Evolutionary conservation across 345 rosid genomes (phyloP).

Genomic region (Dipteronia sinensis): DNA sequence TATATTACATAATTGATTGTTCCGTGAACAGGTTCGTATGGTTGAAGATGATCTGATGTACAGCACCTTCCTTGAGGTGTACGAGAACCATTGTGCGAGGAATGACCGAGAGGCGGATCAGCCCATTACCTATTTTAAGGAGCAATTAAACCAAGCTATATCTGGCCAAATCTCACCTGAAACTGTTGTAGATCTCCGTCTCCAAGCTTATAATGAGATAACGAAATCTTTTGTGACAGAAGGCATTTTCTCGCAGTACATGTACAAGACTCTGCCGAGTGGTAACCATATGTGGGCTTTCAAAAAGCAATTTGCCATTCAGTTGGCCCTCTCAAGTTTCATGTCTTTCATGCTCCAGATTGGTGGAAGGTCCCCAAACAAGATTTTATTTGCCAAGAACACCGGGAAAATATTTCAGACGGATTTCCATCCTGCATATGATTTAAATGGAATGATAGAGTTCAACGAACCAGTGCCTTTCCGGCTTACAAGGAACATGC

Average conservation of each 20-base stretch:
- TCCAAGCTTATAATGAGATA: slow-evolving; percentile 85
- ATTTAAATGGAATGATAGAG: slow-evolving; percentile 84
- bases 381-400: slow-evolving; percentile 94
- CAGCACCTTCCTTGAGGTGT: slow-evolving; percentile 96
- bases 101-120: slow-evolving; percentile 90
- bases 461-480: slow-evolving; percentile 94
- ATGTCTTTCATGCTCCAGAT: slow-evolving; percentile 98
- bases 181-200: slow-evolving; percentile 90
- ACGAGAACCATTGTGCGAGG: slow-evolving; percentile 95
- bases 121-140: slow-evolving; percentile 88
- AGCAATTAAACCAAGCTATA: slow-evolving; percentile 91
- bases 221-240: slow-evolving; percentile 74
- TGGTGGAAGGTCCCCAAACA: slow-evolving; percentile 97
- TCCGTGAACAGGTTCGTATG: slow-evolving; percentile 79
- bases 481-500: slow-evolving; percentile 98
- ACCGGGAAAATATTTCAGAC: slow-evolving; percentile 95
- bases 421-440: slow-evolving; percentile 98
- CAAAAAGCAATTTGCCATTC: slow-evolving; percentile 95
- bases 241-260: slow-evolving; percentile 89
- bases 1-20: neutral
- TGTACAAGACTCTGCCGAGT: slow-evolving; percentile 85
- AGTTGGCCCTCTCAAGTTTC: slow-evolving; percentile 96
- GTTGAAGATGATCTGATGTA: slow-evolving; percentile 98
- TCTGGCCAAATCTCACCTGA: slow-evolving; percentile 87
- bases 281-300: slow-evolving; percentile 98